These are phyloP conservation scores for Tuber umbilicatum DNA, from an alignment of 495 filamentous ascomycete genomes.

Conservation along the genomic window DNA sequence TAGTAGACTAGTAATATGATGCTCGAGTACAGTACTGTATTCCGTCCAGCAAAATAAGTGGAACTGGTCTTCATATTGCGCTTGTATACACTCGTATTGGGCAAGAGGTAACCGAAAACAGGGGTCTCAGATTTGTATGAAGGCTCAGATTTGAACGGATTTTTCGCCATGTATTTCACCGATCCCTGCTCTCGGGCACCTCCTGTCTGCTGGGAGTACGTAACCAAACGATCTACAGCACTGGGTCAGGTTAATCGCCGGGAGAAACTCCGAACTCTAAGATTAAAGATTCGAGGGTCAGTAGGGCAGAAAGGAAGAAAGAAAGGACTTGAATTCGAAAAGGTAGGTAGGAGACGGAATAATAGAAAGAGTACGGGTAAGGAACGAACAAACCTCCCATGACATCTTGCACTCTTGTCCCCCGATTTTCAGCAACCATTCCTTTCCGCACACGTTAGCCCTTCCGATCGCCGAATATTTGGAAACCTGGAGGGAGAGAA, in stretches of 20 bases:
- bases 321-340: neutral
- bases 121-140: neutral
- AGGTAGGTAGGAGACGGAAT: neutral
- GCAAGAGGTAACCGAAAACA: neutral
- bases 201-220: neutral
- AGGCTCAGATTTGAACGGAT: neutral
- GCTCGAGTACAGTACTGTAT: too few relatives aligned
- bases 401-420: constrained; percentile 30
- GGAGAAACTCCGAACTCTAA: constrained; percentile 33
- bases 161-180: neutral
- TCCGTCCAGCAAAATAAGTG: neutral
- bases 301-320: neutral
- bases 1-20: neutral
- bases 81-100: neutral
- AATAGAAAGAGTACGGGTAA: constrained; percentile 8
- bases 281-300: neutral
- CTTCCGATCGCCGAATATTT: neutral
- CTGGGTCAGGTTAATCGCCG: constrained; percentile 9
- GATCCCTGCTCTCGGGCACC: neutral
- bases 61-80: neutral
- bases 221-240: neutral
- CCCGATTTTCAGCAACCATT: constrained; percentile 38
- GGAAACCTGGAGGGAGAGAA: neutral
- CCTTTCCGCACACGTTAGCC: constrained; percentile 9
- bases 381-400: constrained; percentile 28